phyloP scores from a whole-genome alignment of 2,329 filamentous ascomycete genomes.

The Diplodia mutila region DNA sequence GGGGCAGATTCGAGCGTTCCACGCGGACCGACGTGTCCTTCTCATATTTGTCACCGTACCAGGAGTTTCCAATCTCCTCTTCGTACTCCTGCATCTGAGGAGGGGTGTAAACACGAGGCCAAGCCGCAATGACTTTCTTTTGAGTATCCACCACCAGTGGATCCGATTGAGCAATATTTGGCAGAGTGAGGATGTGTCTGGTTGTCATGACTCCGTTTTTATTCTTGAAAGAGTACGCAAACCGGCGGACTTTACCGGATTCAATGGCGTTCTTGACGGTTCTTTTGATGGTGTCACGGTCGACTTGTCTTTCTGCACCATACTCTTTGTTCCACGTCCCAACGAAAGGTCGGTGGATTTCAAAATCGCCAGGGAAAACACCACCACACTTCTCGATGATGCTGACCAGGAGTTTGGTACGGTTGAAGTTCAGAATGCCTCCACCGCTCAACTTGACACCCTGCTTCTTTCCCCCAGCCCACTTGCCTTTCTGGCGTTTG shows the following conservation, averaged over 20 bases:
- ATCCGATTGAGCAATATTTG: conserved; percentile 50
- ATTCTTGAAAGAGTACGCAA: conserved; percentile 56
- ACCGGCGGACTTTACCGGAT: conserved; percentile 55
- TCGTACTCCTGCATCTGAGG: conserved; percentile 35
- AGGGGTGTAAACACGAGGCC: conserved; percentile 40
- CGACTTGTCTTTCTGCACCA: conserved; percentile 46
- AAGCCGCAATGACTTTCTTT: conserved; percentile 53
- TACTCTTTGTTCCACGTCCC: conserved; percentile 55
- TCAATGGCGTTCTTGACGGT: conserved; percentile 56
- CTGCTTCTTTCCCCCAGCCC: conserved; percentile 26
- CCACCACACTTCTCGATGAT: conserved; percentile 59
- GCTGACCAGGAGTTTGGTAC: conserved; percentile 57
- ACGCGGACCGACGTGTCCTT: conserved; percentile 38
- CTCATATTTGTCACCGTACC: conserved; percentile 27
- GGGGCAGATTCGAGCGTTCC: conserved; percentile 25
- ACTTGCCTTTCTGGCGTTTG: conserved; percentile 20
- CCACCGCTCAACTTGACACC: conserved; percentile 44
- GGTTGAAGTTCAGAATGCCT: conserved; percentile 46
- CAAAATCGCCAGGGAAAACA: conserved; percentile 58
- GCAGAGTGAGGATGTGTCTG: conserved; percentile 55
- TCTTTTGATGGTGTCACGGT: conserved; percentile 56
- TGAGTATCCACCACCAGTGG: conserved; percentile 54
- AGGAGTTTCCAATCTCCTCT: conserved; percentile 29
- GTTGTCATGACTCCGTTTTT: conserved; percentile 53
- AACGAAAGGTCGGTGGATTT: conserved; percentile 60